Evolutionary conservation across 2,329 filamentous ascomycete species (phyloP), one percentile per base, ranked within the genome.

Genomic region (Microdochium nivale): DNA sequence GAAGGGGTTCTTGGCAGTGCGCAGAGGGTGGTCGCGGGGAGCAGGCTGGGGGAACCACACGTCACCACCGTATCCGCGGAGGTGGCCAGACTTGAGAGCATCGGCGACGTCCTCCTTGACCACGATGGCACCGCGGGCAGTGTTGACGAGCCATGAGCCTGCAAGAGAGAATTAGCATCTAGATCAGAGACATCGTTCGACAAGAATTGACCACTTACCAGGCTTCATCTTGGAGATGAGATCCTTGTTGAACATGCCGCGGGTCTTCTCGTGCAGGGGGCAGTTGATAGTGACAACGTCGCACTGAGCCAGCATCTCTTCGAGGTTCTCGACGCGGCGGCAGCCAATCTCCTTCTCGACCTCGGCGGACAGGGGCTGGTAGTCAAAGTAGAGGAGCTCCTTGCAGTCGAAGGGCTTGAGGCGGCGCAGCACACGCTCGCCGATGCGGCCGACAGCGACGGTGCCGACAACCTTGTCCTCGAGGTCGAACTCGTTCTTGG

Each of bases 241-340:
- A 48, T 97, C 90, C 86, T 96, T 96, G 86, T 97, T 96, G 81
- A 97, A 97, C 58, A 99, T 74, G 61, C 92, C 92, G 56, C 84
- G 82, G 33, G 94, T 99, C 83, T 95, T 95, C 82, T 97, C 92
- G 79, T 99, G 94, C 58, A 99, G 83, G 51, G 94, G 94, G 81
- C 91, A 96, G 86, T 99, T 99, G 79, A 99, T 97, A 68, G 94
- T 99, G 72, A 99, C 92, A 56, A 97, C 82, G 63, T 97, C 94
- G 71, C 92, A 97, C 79, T 95, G 90, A 40, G 82, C 79, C 56
- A 99, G 75, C 84, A 99, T 86, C 72, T 97, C 92, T 80, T 96
- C 91, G 65, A 99, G 84, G 65, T 70, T 81, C 48, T 92, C 87
- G 54, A 97, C 90, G 56, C 94, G 84, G 65, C 90, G 83, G 82